phyloP scores from a whole-genome alignment of 78 protist species.

The Neovahlkampfia damariscottae region DNA sequence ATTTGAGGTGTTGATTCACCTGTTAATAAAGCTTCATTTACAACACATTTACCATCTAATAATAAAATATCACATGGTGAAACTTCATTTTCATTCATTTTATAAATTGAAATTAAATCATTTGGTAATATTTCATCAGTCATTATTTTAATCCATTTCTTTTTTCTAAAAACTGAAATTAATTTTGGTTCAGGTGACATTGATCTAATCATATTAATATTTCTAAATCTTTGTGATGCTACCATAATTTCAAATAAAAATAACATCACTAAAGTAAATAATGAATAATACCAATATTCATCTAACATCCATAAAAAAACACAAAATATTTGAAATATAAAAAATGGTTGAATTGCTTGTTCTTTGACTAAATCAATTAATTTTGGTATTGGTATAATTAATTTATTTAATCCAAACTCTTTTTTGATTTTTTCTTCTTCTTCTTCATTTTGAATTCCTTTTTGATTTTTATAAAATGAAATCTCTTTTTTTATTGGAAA shows the following conservation, averaged over 20 bases:
- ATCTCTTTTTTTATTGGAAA: too few species aligned
- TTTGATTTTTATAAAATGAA: too few species aligned
- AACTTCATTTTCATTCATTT: neutral
- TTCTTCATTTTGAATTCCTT: neutral
- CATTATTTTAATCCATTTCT: slow-evolving; percentile 7
- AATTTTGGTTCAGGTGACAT: slow-evolving; percentile 9
- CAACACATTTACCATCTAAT: slow-evolving; percentile 79
- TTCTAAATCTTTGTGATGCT: slow-evolving; percentile 47
- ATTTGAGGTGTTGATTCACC: slow-evolving; percentile 88
- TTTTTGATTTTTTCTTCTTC: neutral
- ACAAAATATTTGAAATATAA: slow-evolving; percentile 93
- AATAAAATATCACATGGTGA: slow-evolving; percentile 78
- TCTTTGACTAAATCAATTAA: slow-evolving; percentile 74
- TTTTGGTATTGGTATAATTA: slow-evolving; percentile 79
- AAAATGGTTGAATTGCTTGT: slow-evolving; percentile 96
- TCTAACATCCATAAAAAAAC: slow-evolving; percentile 90
- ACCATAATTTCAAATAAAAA: slow-evolving; percentile 83
- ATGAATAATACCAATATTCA: slow-evolving; percentile 78
- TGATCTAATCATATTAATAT: slow-evolving; percentile 8
- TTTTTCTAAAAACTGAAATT: slow-evolving; percentile 10
- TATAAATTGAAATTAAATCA: slow-evolving; percentile 46
- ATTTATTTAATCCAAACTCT: slow-evolving; percentile 19
- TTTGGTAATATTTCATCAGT: slow-evolving; percentile 42
- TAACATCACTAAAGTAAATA: slow-evolving; percentile 90
- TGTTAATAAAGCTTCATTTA: slow-evolving; percentile 96